A percentile compares a stretch with the other conserved stretches of the same genome.
Evolutionary conservation across 805 yeast species (phyloP).

Genomic region (Candida oleophila): DNA sequence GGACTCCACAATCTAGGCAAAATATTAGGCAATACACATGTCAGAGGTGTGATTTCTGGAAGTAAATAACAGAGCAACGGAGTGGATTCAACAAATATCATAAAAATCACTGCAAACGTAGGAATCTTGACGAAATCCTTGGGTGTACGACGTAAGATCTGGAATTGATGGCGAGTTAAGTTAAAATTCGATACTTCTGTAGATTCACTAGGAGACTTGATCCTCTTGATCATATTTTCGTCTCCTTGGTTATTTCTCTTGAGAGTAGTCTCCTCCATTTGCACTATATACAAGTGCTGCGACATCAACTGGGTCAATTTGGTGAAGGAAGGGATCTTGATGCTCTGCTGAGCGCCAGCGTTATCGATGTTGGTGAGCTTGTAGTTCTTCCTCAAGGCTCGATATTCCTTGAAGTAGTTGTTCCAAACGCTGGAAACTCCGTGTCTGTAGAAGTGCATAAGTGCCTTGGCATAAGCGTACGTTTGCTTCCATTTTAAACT

Average conservation of each 20-base stretch:
- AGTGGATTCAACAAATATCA: constrained; percentile 53
- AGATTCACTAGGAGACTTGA: neutral
- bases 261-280: constrained; percentile 30
- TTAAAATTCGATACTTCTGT: constrained; percentile 19
- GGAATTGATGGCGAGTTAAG: constrained; percentile 50
- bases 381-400: constrained; percentile 16
- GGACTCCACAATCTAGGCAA: constrained; percentile 35
- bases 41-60: constrained; percentile 58
- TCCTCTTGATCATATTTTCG: constrained; percentile 12
- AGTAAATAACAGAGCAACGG: constrained; percentile 51
- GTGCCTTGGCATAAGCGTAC: constrained; percentile 41
- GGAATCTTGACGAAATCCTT: constrained; percentile 54
- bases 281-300: constrained; percentile 32
- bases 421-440: constrained; percentile 60
- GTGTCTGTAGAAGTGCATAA: constrained; percentile 52
- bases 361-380: constrained; percentile 20
- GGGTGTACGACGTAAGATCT: constrained; percentile 49
- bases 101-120: constrained; percentile 44
- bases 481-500: constrained; percentile 36
- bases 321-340: constrained; percentile 30
- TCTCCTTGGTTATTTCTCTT: constrained; percentile 14
- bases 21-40: constrained; percentile 53
- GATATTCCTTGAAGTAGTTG: constrained; percentile 22
- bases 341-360: constrained; percentile 22
- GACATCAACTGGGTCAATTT: constrained; percentile 37